These are phyloP conservation scores for Penicillium sp. DNA, from an alignment of 2,329 filamentous ascomycete species.

Conservation along the genomic window DNA sequence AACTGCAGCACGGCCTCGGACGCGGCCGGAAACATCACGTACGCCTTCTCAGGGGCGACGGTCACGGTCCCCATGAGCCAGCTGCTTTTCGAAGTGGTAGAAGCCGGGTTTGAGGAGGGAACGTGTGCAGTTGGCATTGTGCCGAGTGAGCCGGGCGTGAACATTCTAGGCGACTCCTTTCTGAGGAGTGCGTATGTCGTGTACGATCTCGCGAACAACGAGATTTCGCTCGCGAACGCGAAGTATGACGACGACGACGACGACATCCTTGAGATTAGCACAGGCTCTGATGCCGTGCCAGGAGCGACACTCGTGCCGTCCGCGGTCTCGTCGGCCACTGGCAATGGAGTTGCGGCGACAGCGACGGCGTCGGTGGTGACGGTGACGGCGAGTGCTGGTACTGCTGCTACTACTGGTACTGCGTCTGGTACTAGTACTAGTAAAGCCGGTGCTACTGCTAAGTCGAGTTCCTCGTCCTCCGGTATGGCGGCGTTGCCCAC, in stretches of 20 bases:
- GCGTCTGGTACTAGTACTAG: background rate
- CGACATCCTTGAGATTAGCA: conserved; percentile 21
- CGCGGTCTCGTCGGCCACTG: conserved; percentile 11
- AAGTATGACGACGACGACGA: conserved; percentile 47
- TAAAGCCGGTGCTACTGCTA: background rate
- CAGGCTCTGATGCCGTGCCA: conserved; percentile 27
- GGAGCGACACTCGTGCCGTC: conserved; percentile 3
- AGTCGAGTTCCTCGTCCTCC: conserved; percentile 10
- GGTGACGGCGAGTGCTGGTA: background rate
- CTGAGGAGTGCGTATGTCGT: conserved; percentile 68
- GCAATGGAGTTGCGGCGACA: conserved; percentile 1
- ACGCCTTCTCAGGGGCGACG: conserved; percentile 51
- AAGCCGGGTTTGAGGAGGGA: conserved; percentile 52
- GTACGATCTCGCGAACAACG: conserved; percentile 65
- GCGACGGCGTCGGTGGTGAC: background rate
- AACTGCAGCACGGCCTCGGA: conserved; percentile 38
- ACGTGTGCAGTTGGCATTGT: conserved; percentile 66
- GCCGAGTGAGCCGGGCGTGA: conserved; percentile 53
- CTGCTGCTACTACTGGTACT: background rate
- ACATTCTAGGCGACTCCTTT: conserved; percentile 68
- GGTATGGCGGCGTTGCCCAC: conserved; percentile 17
- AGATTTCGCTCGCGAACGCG: conserved; percentile 65
- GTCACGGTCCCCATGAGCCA: conserved; percentile 55
- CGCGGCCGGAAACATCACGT: conserved; percentile 47
- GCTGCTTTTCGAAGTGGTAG: conserved; percentile 59